A percentile compares a stretch with the other conserved stretches of the same genome.
phyloP scores from a whole-genome alignment of 2,329 filamentous ascomycete genomes.

The Trichoderma asperellum region DNA sequence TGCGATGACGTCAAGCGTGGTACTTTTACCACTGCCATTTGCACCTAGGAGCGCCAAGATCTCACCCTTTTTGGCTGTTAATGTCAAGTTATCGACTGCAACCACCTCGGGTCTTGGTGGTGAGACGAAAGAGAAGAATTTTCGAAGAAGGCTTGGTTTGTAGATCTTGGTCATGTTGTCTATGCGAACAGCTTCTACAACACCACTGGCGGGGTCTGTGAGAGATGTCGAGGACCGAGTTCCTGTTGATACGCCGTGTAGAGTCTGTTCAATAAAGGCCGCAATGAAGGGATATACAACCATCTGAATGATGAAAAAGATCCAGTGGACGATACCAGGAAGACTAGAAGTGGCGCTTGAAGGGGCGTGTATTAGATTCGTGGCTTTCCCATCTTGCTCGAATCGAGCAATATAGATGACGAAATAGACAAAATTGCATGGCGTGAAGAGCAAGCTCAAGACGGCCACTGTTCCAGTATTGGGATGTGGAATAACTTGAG shows the following conservation, averaged over 20 bases:
- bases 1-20: conserved; percentile 46
- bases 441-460: conserved; percentile 75
- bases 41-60: conserved; percentile 73
- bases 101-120: conserved; percentile 65
- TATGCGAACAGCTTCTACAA: conserved; percentile 65
- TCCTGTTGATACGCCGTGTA: conserved; percentile 56
- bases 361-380: conserved; percentile 63
- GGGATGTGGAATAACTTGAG: conserved; percentile 69
- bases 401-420: conserved; percentile 72
- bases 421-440: conserved; percentile 83
- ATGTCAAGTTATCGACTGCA: conserved; percentile 71
- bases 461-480: conserved; percentile 65
- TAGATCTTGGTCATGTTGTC: conserved; percentile 76
- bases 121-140: conserved; percentile 51
- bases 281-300: conserved; percentile 70
- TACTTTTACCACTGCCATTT: conserved; percentile 77
- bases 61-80: conserved; percentile 71
- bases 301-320: conserved; percentile 75
- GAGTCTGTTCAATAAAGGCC: conserved; percentile 67
- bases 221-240: conserved; percentile 32
- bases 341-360: conserved; percentile 66
- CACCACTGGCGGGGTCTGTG: conserved; percentile 18
- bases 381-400: conserved; percentile 62
- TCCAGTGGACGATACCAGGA: conserved; percentile 72
- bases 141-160: conserved; percentile 62